Evolutionary conservation across 228 moss, liverwort and hornwort species (phyloP).

Genomic region (Sphagnum magellanicum): DNA sequence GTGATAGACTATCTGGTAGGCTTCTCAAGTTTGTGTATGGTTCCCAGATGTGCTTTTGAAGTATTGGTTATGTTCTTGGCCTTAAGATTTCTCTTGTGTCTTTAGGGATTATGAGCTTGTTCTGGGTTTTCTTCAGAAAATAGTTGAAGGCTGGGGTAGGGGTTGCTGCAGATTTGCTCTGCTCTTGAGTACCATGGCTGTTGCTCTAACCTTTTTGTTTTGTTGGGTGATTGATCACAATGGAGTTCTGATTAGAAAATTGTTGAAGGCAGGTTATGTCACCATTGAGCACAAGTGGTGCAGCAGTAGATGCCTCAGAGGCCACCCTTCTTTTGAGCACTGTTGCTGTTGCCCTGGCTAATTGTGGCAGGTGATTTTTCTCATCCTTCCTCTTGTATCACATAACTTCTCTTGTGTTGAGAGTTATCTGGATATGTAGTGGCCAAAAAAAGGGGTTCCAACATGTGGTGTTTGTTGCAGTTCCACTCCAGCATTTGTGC

Average conservation of each 20-base stretch:
- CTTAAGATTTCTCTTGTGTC: conserved; percentile 6
- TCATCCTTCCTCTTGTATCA: too few relatives aligned
- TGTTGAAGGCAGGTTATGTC: conserved; percentile 60
- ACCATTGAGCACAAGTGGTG: conserved; percentile 85
- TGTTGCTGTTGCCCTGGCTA: conserved; percentile 80
- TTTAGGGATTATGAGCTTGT: neutral
- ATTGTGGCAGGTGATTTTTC: conserved; percentile 69
- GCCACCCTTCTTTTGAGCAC: conserved; percentile 89
- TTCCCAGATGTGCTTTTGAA: too few relatives aligned
- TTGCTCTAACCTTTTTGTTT: neutral
- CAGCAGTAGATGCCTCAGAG: conserved; percentile 82
- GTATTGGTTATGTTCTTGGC: too few relatives aligned
- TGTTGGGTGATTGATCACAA: neutral
- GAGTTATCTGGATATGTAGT: too few relatives aligned
- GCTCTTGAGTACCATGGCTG: neutral
- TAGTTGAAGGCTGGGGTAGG: neutral
- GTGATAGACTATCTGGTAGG: conserved; percentile 70
- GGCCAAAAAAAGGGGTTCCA: neutral
- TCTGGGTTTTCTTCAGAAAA: neutral
- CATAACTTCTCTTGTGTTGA: too few relatives aligned
- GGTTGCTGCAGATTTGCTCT: neutral
- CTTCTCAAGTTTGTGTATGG: too few relatives aligned
- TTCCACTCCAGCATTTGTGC: conserved; percentile 91
- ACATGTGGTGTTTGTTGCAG: conserved; percentile 28
- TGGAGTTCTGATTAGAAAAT: neutral